Base-by-base conservation (phyloP, 345 rosid species). In the Gossypium mustelinum region DNA sequence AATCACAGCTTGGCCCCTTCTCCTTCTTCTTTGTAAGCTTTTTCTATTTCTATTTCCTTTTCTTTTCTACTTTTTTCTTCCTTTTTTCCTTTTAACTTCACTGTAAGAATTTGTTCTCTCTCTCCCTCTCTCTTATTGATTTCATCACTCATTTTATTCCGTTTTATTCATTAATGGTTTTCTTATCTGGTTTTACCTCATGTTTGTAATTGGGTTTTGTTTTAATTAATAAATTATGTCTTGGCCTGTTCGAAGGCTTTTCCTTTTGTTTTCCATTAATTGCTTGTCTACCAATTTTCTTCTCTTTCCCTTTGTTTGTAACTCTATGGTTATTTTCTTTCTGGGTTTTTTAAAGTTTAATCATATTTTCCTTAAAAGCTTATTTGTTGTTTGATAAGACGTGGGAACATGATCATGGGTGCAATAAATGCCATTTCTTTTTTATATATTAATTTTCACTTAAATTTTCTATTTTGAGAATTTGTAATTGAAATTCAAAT, bases 1-100 rank as follows among this genome's bases (percentile, higher is more conserved):
- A 80, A 81, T 88, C 86, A 17, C 82, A 77, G 89, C 82, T 50
- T 64, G 62, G 73, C 89, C 87, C 80, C 68, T 73, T 84, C 75
- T 79, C 68, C 74, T 44, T 18, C 66, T 44, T 24, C 66, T 83
- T 76, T 68, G 76, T 77, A 57, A 77, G 75, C 76, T 41, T 44
- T 56, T 41, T 34, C 44, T 25, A 17, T 39, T 44, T 63, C 58
- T 39, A 57, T 73, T n/a, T 56, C 17, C 67, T 17, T 34, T 27
- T 12, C n/a, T 55, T 10, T 34, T 61, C 45, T 7, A 5, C 18
- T 56, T 8, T 57, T 44, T 11, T 58, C 41, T 65, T 55, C 4
- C 54, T 76, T 25, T 44, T 20, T 12, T 22, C 51, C 16, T 39
- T 68, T 64, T 73, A 25, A 27, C 12, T 78, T 44, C 66, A 45